phyloP scores from a whole-genome alignment of 1,284 basidiomycete genomes.

The Puccinia hordei region DNA sequence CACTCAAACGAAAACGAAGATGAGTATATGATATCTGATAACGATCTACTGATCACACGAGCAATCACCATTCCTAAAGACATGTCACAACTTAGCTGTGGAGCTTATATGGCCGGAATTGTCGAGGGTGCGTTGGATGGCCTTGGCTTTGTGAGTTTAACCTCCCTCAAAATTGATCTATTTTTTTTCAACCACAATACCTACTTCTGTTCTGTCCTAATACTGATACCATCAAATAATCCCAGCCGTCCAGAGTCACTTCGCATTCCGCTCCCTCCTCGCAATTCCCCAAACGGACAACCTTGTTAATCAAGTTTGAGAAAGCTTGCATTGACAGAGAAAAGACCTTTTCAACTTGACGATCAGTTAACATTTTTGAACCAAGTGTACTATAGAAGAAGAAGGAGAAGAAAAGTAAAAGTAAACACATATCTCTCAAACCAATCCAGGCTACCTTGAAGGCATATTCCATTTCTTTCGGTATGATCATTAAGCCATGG shows the following conservation, averaged over 20 bases:
- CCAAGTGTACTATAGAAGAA: neutral
- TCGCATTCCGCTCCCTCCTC: conserved; percentile 87
- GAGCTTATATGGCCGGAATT: conserved; percentile 92
- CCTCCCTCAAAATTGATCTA: conserved; percentile 3
- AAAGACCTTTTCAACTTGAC: conserved; percentile 65
- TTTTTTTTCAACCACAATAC: too few relatives aligned
- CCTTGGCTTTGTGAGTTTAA: conserved; percentile 78
- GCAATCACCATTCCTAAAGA: conserved; percentile 91
- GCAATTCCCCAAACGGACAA: conserved; percentile 78
- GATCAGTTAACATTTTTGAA: neutral
- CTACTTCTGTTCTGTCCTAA: neutral
- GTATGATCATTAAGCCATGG: too few relatives aligned
- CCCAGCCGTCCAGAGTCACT: conserved; percentile 90
- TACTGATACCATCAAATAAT: neutral
- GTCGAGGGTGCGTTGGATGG: conserved; percentile 97
- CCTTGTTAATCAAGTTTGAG: conserved; percentile 91
- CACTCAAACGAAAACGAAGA: conserved; percentile 46
- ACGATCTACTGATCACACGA: conserved; percentile 86
- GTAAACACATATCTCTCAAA: too few relatives aligned
- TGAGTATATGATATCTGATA: conserved; percentile 96
- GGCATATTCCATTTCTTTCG: too few relatives aligned
- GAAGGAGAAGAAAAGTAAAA: neutral
- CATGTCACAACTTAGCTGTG: conserved; percentile 89
- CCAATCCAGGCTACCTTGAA: too few relatives aligned
- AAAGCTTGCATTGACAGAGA: conserved; percentile 84